Base-by-base conservation (phyloP, 371 early-diverging fungal genomes). In the Apophysomyces trapeziformis region DNA sequence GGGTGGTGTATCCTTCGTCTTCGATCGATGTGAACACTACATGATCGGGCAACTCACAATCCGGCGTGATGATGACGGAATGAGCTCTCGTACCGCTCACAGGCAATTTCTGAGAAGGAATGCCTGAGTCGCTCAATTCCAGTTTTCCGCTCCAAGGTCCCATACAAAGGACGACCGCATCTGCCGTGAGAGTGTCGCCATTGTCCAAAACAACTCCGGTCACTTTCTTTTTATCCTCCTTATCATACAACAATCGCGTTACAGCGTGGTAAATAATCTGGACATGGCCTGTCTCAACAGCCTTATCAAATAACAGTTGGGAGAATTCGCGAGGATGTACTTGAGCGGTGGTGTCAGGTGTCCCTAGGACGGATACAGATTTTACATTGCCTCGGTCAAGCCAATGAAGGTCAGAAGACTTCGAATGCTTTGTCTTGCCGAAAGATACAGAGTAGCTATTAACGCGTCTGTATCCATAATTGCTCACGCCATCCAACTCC, bases 401-500 rank as follows among this genome's bases (percentile, higher is more conserved):
- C 88, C 88, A 88, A 13, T 71, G 70, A 9, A 80, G 57, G 26
- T 26, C 65, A 18, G 38, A 38, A 12, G 11, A 11, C 46, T 65
- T 65, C 2, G 14, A 14, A 4, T 50, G 35, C 13, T 59, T 38
- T 38, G 12, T 11, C 1, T n/a, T 65, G 26, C 56, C 16, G 14
- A 78, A 73, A 8, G 72, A 72, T 8, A 80, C 78, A 0, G 83
- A 80, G 38, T 75, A 86, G 0, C 88, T 88, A 44, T 79, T 70
- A 5, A 91, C 72, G 0, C 70, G 63, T 7, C 92, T 80, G 68
- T 87, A 92, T 21, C 87, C 90, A 69, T 86, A 92, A 14, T 69
- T 62, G 8, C 68, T 65, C 26, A 67, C 72, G 1, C 91, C 91
- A 60, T 84, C 72, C 21, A 86, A 71, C 58, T 78, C 77, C 8